phyloP scores from a whole-genome alignment of 495 filamentous ascomycete genomes.

The Penicillium maclennaniae region DNA sequence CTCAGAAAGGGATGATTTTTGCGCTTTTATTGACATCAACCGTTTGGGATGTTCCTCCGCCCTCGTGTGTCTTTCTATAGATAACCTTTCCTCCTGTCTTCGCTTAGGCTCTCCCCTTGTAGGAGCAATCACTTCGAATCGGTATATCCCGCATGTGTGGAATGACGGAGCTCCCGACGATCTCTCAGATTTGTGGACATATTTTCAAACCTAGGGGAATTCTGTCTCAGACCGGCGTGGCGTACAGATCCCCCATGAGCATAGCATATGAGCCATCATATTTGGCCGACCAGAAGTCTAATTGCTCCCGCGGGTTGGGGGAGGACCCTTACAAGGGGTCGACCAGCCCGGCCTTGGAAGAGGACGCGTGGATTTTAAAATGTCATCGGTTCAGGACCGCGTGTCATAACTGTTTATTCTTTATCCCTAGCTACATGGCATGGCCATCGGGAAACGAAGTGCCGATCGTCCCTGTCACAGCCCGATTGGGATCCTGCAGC shows the following conservation, averaged over 20 bases:
- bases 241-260: conserved; percentile 4
- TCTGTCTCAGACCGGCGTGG: conserved; percentile 10
- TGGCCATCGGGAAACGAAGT: conserved; percentile 15
- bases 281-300: conserved; percentile 4
- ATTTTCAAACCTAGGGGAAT: conserved; percentile 11
- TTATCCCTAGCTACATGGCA: conserved; percentile 20
- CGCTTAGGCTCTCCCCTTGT: not conserved
- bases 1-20: conserved; percentile 14
- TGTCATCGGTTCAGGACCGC: conserved; percentile 17
- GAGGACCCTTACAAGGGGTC: not conserved
- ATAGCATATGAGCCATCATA: conserved; percentile 29
- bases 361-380: conserved; percentile 15
- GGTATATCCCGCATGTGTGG: conserved; percentile 9
- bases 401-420: conserved; percentile 13
- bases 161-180: conserved; percentile 13
- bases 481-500: conserved; percentile 6
- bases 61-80: not conserved
- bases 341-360: not conserved
- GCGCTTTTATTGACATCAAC: not conserved
- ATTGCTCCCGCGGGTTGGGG: not conserved
- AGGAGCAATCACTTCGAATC: not conserved
- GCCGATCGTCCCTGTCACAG: conserved; percentile 22
- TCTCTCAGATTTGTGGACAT: conserved; percentile 11
- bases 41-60: not conserved
- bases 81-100: not conserved